Evolutionary conservation across 768 basidiomycete species (phyloP).

Genomic region (Gymnopilus dilepis): DNA sequence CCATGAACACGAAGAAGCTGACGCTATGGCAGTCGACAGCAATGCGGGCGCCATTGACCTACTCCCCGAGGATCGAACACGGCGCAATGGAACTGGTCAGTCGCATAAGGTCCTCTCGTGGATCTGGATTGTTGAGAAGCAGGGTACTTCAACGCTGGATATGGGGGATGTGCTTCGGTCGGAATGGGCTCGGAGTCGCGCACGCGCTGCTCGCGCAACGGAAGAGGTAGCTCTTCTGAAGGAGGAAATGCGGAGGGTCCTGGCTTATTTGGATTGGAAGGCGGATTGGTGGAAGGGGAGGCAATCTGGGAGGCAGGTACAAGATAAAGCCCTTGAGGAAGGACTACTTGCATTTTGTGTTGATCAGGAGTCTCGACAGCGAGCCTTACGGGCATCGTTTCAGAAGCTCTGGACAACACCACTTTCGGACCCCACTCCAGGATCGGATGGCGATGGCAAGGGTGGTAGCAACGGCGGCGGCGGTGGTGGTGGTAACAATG

Average conservation of each 20-base stretch:
- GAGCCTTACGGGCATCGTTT: no score
- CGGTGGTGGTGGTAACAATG: no score
- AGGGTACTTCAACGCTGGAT: not conserved
- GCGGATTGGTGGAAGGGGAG: no score
- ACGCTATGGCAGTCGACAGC: not conserved
- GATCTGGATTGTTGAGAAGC: slow-evolving; percentile 16
- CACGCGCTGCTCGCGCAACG: slow-evolving; percentile 18
- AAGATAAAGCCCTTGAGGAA: no score
- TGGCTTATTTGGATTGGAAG: slow-evolving; percentile 12
- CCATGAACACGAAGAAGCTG: not conserved
- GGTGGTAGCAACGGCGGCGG: no score
- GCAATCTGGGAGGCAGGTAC: no score
- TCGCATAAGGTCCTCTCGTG: slow-evolving; percentile 9
- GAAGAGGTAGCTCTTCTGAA: slow-evolving; percentile 22
- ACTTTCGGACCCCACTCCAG: no score
- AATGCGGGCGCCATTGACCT: not conserved
- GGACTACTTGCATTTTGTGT: no score
- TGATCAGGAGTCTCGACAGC: no score
- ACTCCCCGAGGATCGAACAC: not conserved
- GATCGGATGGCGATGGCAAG: no score
- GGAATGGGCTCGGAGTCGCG: slow-evolving; percentile 33
- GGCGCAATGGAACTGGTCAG: slow-evolving; percentile 21
- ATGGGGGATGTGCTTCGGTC: not conserved
- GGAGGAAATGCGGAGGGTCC: slow-evolving; percentile 29
- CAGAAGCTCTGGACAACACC: no score